Conservation (phyloP, 1,139 yeast genomes). For the Candida tetrigidarum region DNA sequence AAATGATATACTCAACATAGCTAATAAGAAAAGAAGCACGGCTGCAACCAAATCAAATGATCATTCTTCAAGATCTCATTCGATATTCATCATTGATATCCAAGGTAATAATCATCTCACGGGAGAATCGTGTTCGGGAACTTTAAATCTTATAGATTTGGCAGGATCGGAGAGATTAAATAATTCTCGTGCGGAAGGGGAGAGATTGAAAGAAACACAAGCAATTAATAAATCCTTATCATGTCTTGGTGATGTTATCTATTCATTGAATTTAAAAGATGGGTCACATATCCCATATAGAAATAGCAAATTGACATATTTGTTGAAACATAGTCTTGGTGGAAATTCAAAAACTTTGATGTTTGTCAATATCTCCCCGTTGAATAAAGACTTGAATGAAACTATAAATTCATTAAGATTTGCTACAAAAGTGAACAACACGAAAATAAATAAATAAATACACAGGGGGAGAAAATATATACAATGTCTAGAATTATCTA, state of each 20-base stretch:
- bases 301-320: constrained; percentile 71
- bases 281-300: constrained; percentile 54
- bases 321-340: constrained; percentile 81
- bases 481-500: too few species aligned
- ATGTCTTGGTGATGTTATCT: constrained; percentile 88
- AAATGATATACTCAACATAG: constrained; percentile 51
- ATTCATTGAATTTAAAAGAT: constrained; percentile 56
- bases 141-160: constrained; percentile 74
- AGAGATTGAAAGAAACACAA: constrained; percentile 83
- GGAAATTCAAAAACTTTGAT: constrained; percentile 90
- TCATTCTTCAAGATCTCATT: constrained; percentile 70
- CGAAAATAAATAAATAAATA: constrained; percentile 29
- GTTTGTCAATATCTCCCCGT: constrained; percentile 90
- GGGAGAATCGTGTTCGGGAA: constrained; percentile 54
- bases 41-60: constrained; percentile 86
- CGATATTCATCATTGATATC: constrained; percentile 71
- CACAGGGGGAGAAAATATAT: too few species aligned
- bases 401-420: constrained; percentile 85
- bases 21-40: constrained; percentile 68
- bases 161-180: constrained; percentile 92
- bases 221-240: constrained; percentile 89
- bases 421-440: constrained; percentile 79
- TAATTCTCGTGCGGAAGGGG: constrained; percentile 78
- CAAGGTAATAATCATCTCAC: constrained; percentile 57
- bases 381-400: constrained; percentile 65